Evolutionary conservation across 2,329 filamentous ascomycete species (phyloP).

Genomic region (Thermothelomyces thermophilus): DNA sequence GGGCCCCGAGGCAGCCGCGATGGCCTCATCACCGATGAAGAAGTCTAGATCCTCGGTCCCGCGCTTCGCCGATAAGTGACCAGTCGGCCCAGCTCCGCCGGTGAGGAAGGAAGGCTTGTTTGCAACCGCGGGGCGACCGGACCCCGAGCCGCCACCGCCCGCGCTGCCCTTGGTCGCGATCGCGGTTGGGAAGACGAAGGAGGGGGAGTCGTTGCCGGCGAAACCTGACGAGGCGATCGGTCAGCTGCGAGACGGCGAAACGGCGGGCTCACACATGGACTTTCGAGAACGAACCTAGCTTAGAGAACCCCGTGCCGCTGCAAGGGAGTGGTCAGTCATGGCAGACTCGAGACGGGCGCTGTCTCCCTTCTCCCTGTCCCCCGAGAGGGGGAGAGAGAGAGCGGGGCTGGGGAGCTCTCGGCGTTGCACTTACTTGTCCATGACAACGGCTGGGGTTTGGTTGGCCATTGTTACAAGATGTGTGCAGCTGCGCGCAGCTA

Average conservation of each 20-base stretch:
- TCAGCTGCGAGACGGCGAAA: conserved; percentile 21
- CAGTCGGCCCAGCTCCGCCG: conserved; percentile 74
- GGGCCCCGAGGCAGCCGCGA: conserved; percentile 75
- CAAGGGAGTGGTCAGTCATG: conserved; percentile 25
- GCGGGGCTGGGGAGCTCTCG: conserved; percentile 23
- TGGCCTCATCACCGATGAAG: conserved; percentile 96
- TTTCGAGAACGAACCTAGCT: conserved; percentile 65
- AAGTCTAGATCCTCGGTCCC: conserved; percentile 97
- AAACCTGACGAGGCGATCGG: conserved; percentile 59
- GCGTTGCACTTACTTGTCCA: conserved; percentile 75
- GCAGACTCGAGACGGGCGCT: conserved; percentile 32
- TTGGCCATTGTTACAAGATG: conserved; percentile 65
- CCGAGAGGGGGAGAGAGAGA: too few species aligned
- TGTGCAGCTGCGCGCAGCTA: conserved; percentile 21
- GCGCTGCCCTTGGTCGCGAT: conserved; percentile 87
- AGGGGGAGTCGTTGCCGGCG: conserved; percentile 97
- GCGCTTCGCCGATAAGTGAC: conserved; percentile 83
- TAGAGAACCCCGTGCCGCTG: conserved; percentile 98
- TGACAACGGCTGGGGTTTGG: conserved; percentile 99
- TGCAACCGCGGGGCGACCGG: conserved; percentile 80
- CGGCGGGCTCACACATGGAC: not conserved
- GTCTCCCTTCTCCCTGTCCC: conserved; percentile 10
- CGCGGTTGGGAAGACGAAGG: conserved; percentile 97
- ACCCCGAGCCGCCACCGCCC: conserved; percentile 66
- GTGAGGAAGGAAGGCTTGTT: conserved; percentile 96